Percentiles rank a stretch among this genome's conserved stretches.
These are phyloP conservation scores for Choanephora cucurbitarum DNA, from an alignment of 371 early-diverging fungal genomes.

Conservation along the genomic window DNA sequence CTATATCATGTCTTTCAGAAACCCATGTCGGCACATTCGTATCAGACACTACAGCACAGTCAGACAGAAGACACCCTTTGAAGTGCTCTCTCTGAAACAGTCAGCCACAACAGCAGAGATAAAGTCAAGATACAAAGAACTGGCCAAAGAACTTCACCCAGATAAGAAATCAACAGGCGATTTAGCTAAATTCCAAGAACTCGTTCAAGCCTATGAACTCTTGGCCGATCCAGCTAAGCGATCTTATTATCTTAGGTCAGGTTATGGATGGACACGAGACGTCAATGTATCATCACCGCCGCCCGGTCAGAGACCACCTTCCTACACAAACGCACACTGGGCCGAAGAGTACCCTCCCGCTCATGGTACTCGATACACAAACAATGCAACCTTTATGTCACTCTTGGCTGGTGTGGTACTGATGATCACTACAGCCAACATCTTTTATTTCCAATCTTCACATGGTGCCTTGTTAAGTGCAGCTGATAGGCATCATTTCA, in stretches of 20 bases:
- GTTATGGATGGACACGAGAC: conserved; percentile 32
- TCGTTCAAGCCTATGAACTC: conserved; percentile 42
- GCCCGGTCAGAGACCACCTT: conserved; percentile 15
- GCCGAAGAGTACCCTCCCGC: conserved; percentile 21
- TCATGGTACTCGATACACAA: conserved; percentile 32
- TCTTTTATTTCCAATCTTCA: conserved; percentile 29
- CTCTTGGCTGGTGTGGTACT: conserved; percentile 34
- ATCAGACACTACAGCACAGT: background rate
- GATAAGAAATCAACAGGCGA: conserved; percentile 36
- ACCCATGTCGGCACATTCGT: background rate
- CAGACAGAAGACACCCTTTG: conserved; percentile 30
- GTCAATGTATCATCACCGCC: conserved; percentile 3
- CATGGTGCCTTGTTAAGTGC: conserved; percentile 28
- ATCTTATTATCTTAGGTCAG: conserved; percentile 25
- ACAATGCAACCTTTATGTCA: conserved; percentile 38
- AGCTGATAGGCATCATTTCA: conserved; percentile 41
- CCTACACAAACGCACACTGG: conserved; percentile 21
- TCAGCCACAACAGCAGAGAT: conserved; percentile 28
- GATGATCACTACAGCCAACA: conserved; percentile 22
- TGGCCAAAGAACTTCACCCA: conserved; percentile 47
- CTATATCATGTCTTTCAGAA: background rate
- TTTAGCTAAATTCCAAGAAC: conserved; percentile 34
- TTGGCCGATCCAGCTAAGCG: conserved; percentile 29
- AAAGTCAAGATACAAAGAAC: conserved; percentile 40
- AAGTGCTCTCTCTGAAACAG: conserved; percentile 29